Evolutionary conservation across 2,329 filamentous ascomycete genomes (phyloP), one percentile per base, ranked within the genome.

Genomic region (Fusarium sp.): DNA sequence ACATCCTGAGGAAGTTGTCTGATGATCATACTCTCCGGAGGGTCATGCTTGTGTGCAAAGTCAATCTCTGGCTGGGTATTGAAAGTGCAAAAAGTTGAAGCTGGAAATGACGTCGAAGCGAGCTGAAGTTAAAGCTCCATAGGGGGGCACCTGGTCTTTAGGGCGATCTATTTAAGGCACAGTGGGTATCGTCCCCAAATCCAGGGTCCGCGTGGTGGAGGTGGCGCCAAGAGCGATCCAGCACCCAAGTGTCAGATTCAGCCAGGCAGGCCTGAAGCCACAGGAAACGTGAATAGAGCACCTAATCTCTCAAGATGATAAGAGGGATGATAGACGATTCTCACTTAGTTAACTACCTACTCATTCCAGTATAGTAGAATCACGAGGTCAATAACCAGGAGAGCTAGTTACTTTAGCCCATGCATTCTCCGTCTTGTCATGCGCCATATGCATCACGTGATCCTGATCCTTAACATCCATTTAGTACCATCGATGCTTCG

Each of bases 1-100:
- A 92, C 92, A 69, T 92, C 84, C 37, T 86, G 80, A 14, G 93
- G 91, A 62, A 97, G 84, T 50, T 84, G 88, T 68, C 84, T 83
- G 74, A 96, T 95, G 65, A 84, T 86, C 86, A 89, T 89, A 78
- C 65, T 76, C 71, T 61, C 33, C 35, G 13, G 47, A 47, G 48
- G 63, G 56, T 71, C 71, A 74, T 74, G 32, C 52, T 57, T 62
- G 35, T 50, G 33, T 51, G 33, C 39, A 45, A n/a, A 39, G 28
- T 57, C 20, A 20, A 33, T 19, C 28, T 15, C 44, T 30, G 10
- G 39, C 28, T 37, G 49, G 41, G 22, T 65, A 53, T 65, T 55
- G 48, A 48, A 54, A 26, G 26, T 46, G 32, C 30, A 43, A 61
- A 61, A 50, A 17, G 43, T 43, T 30, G 55, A 51, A 33, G 35